phyloP scores from a whole-genome alignment of 352 stramenopile genomes.

The Globisporangium parvum region DNA sequence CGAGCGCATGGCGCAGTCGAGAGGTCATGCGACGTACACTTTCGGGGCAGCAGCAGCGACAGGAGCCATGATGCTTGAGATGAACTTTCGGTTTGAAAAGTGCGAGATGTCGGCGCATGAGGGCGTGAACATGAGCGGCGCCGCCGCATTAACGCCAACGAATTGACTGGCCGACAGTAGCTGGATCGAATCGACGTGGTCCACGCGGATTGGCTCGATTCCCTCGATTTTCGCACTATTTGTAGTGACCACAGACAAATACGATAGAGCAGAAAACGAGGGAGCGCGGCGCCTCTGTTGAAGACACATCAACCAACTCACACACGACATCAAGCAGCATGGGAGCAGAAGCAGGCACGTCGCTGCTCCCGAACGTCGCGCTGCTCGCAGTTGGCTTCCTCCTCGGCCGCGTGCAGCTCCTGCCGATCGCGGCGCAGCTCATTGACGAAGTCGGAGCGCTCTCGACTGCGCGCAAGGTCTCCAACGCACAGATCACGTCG shows the following conservation, averaged over 20 bases:
- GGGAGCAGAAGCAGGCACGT: constrained; percentile 37
- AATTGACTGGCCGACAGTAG: constrained; percentile 27
- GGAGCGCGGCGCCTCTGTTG: neutral
- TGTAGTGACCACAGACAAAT: neutral
- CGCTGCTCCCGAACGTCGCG: constrained; percentile 55
- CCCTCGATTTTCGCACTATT: neutral
- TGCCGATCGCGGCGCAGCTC: constrained; percentile 36
- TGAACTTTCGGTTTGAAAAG: constrained; percentile 89
- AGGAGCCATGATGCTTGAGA: constrained; percentile 68
- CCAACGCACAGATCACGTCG: too few relatives aligned
- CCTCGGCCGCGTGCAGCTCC: constrained; percentile 45
- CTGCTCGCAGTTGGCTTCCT: constrained; percentile 60
- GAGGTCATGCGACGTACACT: constrained; percentile 63
- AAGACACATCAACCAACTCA: neutral
- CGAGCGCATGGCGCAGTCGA: neutral
- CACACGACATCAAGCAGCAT: constrained; percentile 10
- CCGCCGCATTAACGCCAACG: neutral
- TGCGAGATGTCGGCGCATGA: constrained; percentile 15
- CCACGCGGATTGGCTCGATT: neutral
- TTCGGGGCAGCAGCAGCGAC: constrained; percentile 51
- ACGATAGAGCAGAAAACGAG: neutral
- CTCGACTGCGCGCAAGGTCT: constrained; percentile 41
- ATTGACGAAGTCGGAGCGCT: constrained; percentile 43
- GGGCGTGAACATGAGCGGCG: neutral
- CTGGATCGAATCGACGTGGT: neutral